Conservation (phyloP, 257 asterid genomes). For the Cordia subcordata region DNA sequence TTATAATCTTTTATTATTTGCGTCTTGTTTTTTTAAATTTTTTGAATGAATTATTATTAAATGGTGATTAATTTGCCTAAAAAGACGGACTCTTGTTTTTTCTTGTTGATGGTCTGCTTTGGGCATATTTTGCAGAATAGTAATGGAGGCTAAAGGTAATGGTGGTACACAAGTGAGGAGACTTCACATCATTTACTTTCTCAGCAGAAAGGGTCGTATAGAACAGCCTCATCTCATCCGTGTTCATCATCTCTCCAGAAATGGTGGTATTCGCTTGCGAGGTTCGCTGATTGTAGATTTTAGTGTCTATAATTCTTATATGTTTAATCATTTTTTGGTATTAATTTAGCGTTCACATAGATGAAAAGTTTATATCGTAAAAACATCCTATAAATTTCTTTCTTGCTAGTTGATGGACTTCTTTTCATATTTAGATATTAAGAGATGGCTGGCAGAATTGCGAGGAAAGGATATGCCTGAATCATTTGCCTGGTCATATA, state of each 20-base stretch:
- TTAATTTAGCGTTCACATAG: too few relatives aligned
- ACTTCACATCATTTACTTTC: conserved; percentile 70
- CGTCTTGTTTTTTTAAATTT: neutral
- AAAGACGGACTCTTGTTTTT: conserved; percentile 30
- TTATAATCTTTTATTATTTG: conserved; percentile 12
- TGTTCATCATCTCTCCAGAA: conserved; percentile 65
- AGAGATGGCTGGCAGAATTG: conserved; percentile 86
- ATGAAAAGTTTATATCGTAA: neutral
- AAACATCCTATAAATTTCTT: too few relatives aligned
- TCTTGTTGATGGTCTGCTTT: conserved; percentile 18
- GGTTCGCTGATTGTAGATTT: conserved; percentile 29
- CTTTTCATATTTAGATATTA: too few relatives aligned
- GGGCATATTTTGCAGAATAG: conserved; percentile 32
- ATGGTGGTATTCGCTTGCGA: conserved; percentile 71
- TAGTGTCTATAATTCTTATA: neutral
- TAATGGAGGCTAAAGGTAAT: conserved; percentile 68
- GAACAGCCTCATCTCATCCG: conserved; percentile 93
- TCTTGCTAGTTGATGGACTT: too few relatives aligned
- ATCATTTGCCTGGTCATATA: conserved; percentile 88
- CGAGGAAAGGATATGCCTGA: conserved; percentile 83
- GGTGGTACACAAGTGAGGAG: conserved; percentile 67
- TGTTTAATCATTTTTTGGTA: neutral
- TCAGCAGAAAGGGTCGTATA: conserved; percentile 66
- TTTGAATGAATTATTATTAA: conserved; percentile 12
- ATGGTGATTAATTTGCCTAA: conserved; percentile 26